phyloP scores from a whole-genome alignment of 257 asterid genomes.

The Osmanthus fragrans region DNA sequence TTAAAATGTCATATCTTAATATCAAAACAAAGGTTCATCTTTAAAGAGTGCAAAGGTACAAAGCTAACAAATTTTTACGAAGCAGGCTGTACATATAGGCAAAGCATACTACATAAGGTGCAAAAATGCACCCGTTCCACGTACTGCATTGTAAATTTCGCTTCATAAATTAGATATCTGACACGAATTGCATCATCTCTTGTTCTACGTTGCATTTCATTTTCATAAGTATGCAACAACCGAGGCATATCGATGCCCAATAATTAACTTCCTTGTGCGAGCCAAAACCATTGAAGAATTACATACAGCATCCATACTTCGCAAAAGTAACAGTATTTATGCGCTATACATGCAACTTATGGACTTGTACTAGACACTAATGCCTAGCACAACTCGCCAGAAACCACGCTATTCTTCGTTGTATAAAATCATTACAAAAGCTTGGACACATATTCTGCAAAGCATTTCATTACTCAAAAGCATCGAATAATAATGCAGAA shows the following conservation, averaged over 20 bases:
- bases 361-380: background rate
- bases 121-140: background rate
- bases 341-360: background rate
- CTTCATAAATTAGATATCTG: background rate
- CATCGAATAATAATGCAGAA: background rate
- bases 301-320: background rate
- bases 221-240: background rate
- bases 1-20: too few relatives aligned
- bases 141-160: too few relatives aligned
- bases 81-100: too few relatives aligned
- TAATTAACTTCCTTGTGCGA: background rate
- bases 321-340: background rate
- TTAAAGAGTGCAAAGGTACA: too few relatives aligned
- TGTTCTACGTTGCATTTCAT: background rate
- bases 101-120: background rate
- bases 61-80: too few relatives aligned
- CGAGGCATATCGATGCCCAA: background rate
- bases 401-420: background rate
- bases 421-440: constrained; percentile 8
- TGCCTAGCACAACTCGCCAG: background rate
- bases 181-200: background rate
- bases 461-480: background rate
- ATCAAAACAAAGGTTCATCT: too few relatives aligned
- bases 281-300: background rate
- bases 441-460: background rate